Percentiles rank a stretch among this genome's conserved stretches.
Conservation (phyloP, 164 flowering plant species). For the Vitis cinerea region DNA sequence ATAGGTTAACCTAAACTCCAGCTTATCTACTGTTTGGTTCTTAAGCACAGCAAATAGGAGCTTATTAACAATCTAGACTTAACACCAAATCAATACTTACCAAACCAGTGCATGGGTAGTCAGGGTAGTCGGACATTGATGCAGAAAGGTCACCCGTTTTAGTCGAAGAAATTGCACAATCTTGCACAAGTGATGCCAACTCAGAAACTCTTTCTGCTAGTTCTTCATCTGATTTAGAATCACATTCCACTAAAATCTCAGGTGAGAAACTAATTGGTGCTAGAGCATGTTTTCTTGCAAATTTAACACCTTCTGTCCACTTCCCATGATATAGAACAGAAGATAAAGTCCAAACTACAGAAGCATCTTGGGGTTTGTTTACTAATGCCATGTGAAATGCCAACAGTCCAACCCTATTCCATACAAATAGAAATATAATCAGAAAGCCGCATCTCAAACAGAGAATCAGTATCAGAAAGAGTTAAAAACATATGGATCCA, state of each 20-base stretch:
- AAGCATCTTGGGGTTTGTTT: slow-evolving; percentile 66
- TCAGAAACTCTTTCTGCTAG: slow-evolving; percentile 53
- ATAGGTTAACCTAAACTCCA: neutral
- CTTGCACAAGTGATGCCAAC: slow-evolving; percentile 46
- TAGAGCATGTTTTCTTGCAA: slow-evolving; percentile 54
- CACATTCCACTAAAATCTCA: slow-evolving; percentile 47
- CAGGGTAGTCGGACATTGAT: slow-evolving; percentile 42
- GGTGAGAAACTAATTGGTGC: slow-evolving; percentile 37
- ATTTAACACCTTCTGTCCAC: slow-evolving; percentile 62
- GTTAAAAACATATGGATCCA: neutral
- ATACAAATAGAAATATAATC: slow-evolving; percentile 7
- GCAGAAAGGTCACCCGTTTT: slow-evolving; percentile 28
- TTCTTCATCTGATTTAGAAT: slow-evolving; percentile 45
- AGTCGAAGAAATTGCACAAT: slow-evolving; percentile 45
- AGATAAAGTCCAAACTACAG: slow-evolving; percentile 66
- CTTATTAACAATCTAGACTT: too few relatives aligned
- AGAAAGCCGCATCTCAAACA: neutral
- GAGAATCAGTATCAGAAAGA: neutral
- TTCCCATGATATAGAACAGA: slow-evolving; percentile 62
- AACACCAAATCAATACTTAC: slow-evolving; percentile 36
- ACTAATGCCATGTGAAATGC: slow-evolving; percentile 84
- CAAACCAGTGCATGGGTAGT: slow-evolving; percentile 37
- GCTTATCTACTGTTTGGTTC: neutral
- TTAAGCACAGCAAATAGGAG: neutral
- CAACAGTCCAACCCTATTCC: slow-evolving; percentile 71